Conservation (phyloP, 805 yeast species). For the Yarrowia porcina region DNA sequence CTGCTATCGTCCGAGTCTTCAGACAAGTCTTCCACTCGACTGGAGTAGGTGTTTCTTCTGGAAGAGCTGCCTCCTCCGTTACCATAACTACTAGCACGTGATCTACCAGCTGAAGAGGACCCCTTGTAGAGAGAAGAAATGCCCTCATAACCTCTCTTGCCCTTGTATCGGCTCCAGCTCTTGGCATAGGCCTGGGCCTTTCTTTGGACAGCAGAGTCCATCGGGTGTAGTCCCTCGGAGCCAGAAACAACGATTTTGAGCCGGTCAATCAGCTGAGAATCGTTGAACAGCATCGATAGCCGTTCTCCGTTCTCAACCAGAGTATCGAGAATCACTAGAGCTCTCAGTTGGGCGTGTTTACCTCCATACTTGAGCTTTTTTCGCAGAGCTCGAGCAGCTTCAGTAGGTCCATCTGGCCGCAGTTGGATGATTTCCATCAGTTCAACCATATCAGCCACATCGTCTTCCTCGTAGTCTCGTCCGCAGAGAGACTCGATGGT, state of each 20-base stretch:
- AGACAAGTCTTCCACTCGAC: slow-evolving; percentile 8
- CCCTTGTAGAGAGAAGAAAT: neutral
- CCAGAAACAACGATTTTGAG: slow-evolving; percentile 51
- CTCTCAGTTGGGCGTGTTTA: slow-evolving; percentile 58
- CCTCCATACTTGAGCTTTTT: slow-evolving; percentile 87
- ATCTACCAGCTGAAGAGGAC: neutral
- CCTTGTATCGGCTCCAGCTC: slow-evolving; percentile 53
- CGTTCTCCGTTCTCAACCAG: slow-evolving; percentile 53
- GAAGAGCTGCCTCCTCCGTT: neutral
- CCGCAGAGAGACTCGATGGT: slow-evolving; percentile 41
- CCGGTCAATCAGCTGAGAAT: slow-evolving; percentile 63
- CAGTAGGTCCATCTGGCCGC: slow-evolving; percentile 50
- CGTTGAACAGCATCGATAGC: slow-evolving; percentile 52
- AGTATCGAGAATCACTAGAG: slow-evolving; percentile 61
- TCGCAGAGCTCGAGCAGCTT: slow-evolving; percentile 87
- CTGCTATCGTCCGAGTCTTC: slow-evolving; percentile 7
- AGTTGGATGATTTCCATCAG: slow-evolving; percentile 52
- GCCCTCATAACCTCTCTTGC: slow-evolving; percentile 8
- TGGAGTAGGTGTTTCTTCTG: slow-evolving; percentile 22
- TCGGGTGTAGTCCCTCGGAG: slow-evolving; percentile 32
- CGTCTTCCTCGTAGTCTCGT: slow-evolving; percentile 38
- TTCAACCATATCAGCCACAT: slow-evolving; percentile 52
- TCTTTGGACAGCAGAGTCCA: slow-evolving; percentile 45
- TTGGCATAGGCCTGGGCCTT: slow-evolving; percentile 51
- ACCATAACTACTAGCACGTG: neutral